These are phyloP conservation scores for Phaeophleospora eucalypticola DNA, from an alignment of 2,329 filamentous ascomycete genomes.

Conservation along the genomic window DNA sequence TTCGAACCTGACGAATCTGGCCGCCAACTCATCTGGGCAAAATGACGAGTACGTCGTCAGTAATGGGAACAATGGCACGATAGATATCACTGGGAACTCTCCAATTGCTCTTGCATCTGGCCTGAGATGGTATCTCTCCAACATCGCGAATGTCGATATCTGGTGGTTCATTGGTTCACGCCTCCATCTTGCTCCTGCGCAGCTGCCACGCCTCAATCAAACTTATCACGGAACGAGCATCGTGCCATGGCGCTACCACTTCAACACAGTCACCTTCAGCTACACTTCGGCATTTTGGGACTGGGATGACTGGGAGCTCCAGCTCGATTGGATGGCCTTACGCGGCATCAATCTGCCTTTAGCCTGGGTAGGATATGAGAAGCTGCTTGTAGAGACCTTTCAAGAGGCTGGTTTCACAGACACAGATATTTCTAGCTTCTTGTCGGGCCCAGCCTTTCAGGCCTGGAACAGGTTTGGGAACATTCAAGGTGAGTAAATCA, in stretches of 20 bases:
- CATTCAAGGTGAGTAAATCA: too few species aligned
- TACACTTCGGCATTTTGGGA: constrained; percentile 50
- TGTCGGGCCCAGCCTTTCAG: constrained; percentile 51
- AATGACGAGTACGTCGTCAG: constrained; percentile 19
- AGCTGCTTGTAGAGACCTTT: constrained; percentile 49
- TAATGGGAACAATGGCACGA: constrained; percentile 17
- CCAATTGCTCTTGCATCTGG: constrained; percentile 25
- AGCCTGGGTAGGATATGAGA: constrained; percentile 51
- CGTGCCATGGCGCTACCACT: constrained; percentile 48
- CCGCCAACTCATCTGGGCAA: background rate
- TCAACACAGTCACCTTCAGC: constrained; percentile 54
- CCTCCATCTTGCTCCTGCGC: constrained; percentile 33
- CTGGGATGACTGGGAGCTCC: constrained; percentile 53
- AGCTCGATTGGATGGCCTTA: constrained; percentile 52
- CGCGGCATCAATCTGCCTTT: constrained; percentile 51
- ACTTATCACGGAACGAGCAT: constrained; percentile 40
- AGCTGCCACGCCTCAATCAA: constrained; percentile 30
- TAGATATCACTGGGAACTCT: constrained; percentile 19
- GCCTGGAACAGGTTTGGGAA: constrained; percentile 55
- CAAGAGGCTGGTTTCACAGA: constrained; percentile 44
- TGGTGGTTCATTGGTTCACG: constrained; percentile 47
- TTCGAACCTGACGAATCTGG: background rate
- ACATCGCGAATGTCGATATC: constrained; percentile 43
- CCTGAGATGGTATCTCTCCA: constrained; percentile 42
- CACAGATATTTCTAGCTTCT: constrained; percentile 44